Percentiles rank a stretch among this genome's conserved stretches.
These are phyloP conservation scores for Colletotrichum orchidophilum DNA, from an alignment of 2,329 filamentous ascomycete genomes.

Conservation along the genomic window DNA sequence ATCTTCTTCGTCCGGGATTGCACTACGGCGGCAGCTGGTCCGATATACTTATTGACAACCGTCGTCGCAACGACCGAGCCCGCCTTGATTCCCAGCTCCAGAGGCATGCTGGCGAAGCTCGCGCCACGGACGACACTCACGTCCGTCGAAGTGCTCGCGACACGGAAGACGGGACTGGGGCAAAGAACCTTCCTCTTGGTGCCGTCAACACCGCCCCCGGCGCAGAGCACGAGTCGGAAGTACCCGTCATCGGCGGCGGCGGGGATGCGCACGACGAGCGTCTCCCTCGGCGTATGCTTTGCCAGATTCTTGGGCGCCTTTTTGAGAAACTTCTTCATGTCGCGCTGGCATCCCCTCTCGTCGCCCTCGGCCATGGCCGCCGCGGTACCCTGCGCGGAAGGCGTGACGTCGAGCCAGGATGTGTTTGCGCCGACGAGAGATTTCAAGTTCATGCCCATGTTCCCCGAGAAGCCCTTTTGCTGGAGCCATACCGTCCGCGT, in stretches of 20 bases:
- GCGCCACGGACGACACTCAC: constrained; percentile 71
- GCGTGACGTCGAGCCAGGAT: constrained; percentile 76
- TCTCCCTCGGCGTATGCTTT: constrained; percentile 67
- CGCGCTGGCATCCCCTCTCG: constrained; percentile 74
- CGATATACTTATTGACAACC: constrained; percentile 54
- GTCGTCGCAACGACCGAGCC: constrained; percentile 59
- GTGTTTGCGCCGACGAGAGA: constrained; percentile 67
- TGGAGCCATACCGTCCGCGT: constrained; percentile 74
- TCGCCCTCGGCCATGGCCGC: constrained; percentile 63
- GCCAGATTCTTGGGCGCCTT: constrained; percentile 57
- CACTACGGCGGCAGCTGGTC: constrained; percentile 46
- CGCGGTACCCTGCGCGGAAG: constrained; percentile 54
- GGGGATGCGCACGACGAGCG: constrained; percentile 71
- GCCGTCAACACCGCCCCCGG: constrained; percentile 44
- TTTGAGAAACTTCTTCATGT: constrained; percentile 71
- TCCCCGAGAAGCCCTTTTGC: constrained; percentile 73
- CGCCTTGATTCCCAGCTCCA: constrained; percentile 71
- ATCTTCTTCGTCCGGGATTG: constrained; percentile 51
- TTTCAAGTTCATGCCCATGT: constrained; percentile 73
- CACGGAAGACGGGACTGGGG: constrained; percentile 72
- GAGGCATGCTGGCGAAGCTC: constrained; percentile 69
- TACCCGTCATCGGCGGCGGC: constrained; percentile 72
- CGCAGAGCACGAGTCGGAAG: constrained; percentile 72
- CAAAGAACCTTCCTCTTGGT: constrained; percentile 67
- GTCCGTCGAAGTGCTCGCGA: constrained; percentile 73